A percentile compares a stretch with the other conserved stretches of the same genome.
Conservation (phyloP, 805 yeast genomes). For the Diddensiella transvaalensis region DNA sequence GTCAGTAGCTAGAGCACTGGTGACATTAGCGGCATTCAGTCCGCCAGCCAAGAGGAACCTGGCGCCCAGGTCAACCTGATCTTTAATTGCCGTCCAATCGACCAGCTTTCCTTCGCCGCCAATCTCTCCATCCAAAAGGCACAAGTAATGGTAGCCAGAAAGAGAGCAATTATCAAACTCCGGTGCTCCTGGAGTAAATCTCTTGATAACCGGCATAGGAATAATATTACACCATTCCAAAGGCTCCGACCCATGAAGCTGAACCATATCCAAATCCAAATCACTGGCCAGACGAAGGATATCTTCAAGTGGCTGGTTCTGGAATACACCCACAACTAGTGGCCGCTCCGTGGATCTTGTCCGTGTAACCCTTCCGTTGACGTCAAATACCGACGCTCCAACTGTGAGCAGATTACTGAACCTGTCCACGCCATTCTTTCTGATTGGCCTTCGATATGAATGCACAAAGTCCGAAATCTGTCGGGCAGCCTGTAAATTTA, state of each 20-base stretch:
- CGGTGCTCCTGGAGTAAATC: constrained; percentile 58
- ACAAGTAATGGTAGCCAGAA: constrained; percentile 44
- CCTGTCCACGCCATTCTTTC: not conserved
- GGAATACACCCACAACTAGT: constrained; percentile 81
- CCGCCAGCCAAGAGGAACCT: constrained; percentile 85
- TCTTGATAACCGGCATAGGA: constrained; percentile 62
- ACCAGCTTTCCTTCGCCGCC: constrained; percentile 91
- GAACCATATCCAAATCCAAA: constrained; percentile 69
- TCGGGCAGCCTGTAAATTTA: constrained; percentile 45
- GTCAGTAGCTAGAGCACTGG: constrained; percentile 42
- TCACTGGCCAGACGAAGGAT: constrained; percentile 43
- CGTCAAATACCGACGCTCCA: constrained; percentile 20
- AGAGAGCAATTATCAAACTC: constrained; percentile 35
- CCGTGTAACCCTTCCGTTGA: constrained; percentile 14
- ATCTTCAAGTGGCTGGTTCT: constrained; percentile 70
- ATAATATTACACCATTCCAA: constrained; percentile 40
- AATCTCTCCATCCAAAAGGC: constrained; percentile 77
- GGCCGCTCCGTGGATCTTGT: constrained; percentile 47
- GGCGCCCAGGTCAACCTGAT: constrained; percentile 37
- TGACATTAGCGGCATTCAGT: constrained; percentile 69
- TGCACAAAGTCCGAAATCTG: constrained; percentile 40
- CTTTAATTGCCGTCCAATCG: constrained; percentile 59
- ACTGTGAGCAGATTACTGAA: not conserved
- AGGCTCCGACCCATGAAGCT: constrained; percentile 78
- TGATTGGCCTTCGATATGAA: constrained; percentile 8